Evolutionary conservation across 768 basidiomycete genomes (phyloP).

Genomic region (Serendipita sp.): DNA sequence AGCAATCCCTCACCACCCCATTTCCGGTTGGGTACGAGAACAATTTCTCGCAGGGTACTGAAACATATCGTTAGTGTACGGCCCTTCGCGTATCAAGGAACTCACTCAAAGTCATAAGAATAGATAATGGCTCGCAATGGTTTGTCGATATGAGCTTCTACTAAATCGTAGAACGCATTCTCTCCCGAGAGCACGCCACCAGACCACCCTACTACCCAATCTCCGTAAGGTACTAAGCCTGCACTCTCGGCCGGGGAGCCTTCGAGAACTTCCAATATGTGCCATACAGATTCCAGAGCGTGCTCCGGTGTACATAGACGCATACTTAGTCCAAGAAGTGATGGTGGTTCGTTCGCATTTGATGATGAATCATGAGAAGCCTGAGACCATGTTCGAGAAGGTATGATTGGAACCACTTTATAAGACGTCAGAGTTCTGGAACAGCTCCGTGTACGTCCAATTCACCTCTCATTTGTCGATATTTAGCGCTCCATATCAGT

Average conservation of each 20-base stretch:
- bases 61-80: background rate
- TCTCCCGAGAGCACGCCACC: slow-evolving; percentile 84
- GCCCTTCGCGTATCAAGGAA: slow-evolving; percentile 10
- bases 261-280: slow-evolving; percentile 91
- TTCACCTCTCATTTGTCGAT: slow-evolving; percentile 50
- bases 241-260: slow-evolving; percentile 94
- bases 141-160: slow-evolving; percentile 88
- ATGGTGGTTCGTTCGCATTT: slow-evolving; percentile 37
- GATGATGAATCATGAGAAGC: too few relatives aligned
- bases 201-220: slow-evolving; percentile 78
- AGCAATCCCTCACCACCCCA: slow-evolving; percentile 96
- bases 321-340: slow-evolving; percentile 86
- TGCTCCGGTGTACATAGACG: slow-evolving; percentile 81
- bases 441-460: background rate
- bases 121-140: slow-evolving; percentile 91
- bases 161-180: slow-evolving; percentile 90
- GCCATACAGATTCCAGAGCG: slow-evolving; percentile 91
- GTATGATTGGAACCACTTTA: slow-evolving; percentile 66
- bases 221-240: slow-evolving; percentile 81
- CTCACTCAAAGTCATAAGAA: slow-evolving; percentile 91
- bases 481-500: slow-evolving; percentile 75
- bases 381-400: slow-evolving; percentile 70
- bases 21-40: slow-evolving; percentile 86
- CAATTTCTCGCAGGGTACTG: slow-evolving; percentile 83
- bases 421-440: background rate